Percentiles rank a stretch among this genome's conserved stretches.
phyloP scores from a whole-genome alignment of 495 filamentous ascomycete genomes.

The Beverwykella pulmonaria region DNA sequence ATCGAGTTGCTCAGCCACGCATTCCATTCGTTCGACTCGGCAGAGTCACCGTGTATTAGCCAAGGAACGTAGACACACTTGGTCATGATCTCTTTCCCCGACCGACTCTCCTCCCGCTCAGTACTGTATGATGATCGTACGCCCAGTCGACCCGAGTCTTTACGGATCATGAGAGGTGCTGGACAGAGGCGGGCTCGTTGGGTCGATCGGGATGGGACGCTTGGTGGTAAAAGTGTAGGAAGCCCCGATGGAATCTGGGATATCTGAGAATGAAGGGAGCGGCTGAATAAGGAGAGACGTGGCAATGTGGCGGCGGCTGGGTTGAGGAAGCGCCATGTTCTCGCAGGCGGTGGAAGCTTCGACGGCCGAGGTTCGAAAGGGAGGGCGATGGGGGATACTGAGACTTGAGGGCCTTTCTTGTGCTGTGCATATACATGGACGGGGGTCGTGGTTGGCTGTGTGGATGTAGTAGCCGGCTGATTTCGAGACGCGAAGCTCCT shows the following conservation, averaged over 20 bases:
- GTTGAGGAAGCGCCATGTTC: background rate
- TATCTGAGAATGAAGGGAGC: background rate
- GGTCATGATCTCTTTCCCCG: background rate
- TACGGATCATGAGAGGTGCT: background rate
- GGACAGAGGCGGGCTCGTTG: background rate
- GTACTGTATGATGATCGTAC: background rate
- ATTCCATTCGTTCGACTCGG: constrained; percentile 3
- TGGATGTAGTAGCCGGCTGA: background rate
- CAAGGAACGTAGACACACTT: constrained; percentile 2
- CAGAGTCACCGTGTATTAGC: background rate
- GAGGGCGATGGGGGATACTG: background rate
- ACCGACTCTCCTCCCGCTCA: background rate
- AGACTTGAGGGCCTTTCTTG: constrained; percentile 1
- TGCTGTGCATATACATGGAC: constrained; percentile 7
- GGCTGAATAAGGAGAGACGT: background rate
- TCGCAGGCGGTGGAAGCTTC: background rate
- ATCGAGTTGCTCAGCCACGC: constrained; percentile 2
- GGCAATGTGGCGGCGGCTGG: background rate
- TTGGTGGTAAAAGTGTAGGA: background rate
- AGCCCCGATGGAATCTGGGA: background rate
- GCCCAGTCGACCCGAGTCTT: background rate
- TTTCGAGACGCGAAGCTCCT: background rate
- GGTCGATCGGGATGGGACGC: background rate
- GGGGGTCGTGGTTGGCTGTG: background rate
- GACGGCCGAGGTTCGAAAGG: background rate